Conservation (phyloP, 768 basidiomycete species). For the Albatrellus ellisii region DNA sequence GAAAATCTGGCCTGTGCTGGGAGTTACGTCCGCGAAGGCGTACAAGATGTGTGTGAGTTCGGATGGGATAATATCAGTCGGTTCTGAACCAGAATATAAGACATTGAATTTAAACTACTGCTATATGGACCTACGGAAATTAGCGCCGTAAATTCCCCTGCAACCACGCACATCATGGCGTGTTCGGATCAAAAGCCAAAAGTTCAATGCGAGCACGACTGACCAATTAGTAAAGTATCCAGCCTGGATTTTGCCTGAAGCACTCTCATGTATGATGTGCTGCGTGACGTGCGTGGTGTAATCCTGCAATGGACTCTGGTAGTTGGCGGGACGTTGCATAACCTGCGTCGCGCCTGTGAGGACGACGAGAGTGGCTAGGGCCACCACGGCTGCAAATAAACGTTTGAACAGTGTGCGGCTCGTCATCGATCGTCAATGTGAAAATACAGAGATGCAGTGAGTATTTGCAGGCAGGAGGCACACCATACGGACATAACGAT, state of each 20-base stretch:
- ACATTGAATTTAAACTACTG: constrained; percentile 2
- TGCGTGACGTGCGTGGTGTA: constrained; percentile 5
- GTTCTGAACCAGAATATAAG: constrained; percentile 29
- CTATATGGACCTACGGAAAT: constrained; percentile 36
- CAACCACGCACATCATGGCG: constrained; percentile 2
- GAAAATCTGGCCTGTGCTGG: constrained; percentile 44
- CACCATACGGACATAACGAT: no score
- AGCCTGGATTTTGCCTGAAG: constrained; percentile 19
- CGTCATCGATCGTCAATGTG: no score
- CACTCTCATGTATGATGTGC: constrained; percentile 2
- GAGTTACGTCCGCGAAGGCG: constrained; percentile 63
- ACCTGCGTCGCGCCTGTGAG: constrained; percentile 5
- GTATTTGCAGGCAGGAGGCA: no score
- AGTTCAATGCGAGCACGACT: constrained; percentile 1
- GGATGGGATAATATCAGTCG: constrained; percentile 43
- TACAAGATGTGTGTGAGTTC: constrained; percentile 69
- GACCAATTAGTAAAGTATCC: constrained; percentile 27
- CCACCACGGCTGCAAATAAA: neutral
- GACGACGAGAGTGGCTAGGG: neutral
- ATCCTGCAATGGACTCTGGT: constrained; percentile 1
- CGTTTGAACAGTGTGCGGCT: neutral
- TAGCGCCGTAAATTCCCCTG: constrained; percentile 48
- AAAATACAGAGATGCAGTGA: no score
- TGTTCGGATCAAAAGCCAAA: neutral
- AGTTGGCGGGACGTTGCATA: constrained; percentile 3